A percentile compares a stretch with the other conserved stretches of the same genome.
These are phyloP conservation scores for Quercus parvula DNA, from an alignment of 306 rosid genomes.

Conservation along the genomic window DNA sequence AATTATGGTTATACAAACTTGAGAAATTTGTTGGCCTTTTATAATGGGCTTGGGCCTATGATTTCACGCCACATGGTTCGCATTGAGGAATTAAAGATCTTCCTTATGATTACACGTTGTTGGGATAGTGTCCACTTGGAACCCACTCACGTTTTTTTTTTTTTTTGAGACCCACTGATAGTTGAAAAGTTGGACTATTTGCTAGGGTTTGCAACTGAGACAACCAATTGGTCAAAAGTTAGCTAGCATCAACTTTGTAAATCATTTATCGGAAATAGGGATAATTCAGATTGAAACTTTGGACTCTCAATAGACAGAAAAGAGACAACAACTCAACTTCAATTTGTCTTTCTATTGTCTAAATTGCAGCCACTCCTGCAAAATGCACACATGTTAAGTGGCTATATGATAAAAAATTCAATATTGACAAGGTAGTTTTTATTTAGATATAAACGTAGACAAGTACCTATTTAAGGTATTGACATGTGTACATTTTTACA, in stretches of 20 bases:
- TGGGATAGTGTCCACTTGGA: background rate
- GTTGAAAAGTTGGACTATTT: slow-evolving; percentile 1
- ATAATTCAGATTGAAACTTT: no score
- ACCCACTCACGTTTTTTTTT: background rate
- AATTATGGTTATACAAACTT: background rate
- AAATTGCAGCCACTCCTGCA: no score
- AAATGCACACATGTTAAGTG: no score
- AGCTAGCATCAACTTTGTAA: background rate
- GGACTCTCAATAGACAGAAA: no score
- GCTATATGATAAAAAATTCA: fast-evolving
- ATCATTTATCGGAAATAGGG: background rate
- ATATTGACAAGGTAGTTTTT: no score
- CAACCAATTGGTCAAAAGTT: background rate
- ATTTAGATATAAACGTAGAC: no score
- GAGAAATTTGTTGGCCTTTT: slow-evolving; percentile 5
- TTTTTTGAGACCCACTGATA: background rate
- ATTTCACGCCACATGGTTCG: background rate
- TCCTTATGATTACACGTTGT: no score
- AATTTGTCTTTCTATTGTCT: no score
- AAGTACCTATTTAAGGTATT: no score
- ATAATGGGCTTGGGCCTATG: slow-evolving; percentile 5
- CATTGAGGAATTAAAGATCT: no score
- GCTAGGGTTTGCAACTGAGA: background rate
- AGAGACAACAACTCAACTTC: no score
- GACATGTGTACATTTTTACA: no score